A percentile compares a stretch with the other conserved stretches of the same genome.
Evolutionary conservation across 257 asterid genomes (phyloP).

Genomic region (Hygrophila difformis): DNA sequence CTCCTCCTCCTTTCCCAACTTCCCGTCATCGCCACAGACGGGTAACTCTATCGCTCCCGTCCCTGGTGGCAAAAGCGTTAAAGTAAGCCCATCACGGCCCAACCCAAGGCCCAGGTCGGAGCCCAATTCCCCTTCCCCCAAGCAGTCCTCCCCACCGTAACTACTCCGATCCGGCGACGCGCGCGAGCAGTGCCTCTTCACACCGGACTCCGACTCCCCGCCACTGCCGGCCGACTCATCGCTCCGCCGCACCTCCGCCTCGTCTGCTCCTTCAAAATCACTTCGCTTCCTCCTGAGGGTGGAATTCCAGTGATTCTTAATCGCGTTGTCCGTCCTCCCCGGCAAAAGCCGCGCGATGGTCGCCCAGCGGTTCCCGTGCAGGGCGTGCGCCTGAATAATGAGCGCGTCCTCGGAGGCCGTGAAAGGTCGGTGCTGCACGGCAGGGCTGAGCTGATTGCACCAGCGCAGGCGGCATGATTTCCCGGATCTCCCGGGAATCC

Average conservation of each 20-base stretch:
- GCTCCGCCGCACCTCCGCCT: conserved; percentile 17
- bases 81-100: conserved; percentile 33
- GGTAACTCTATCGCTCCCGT: conserved; percentile 11
- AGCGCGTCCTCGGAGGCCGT: conserved; percentile 42
- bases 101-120: too few relatives aligned
- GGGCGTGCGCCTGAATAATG: conserved; percentile 38
- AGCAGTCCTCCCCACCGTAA: conserved; percentile 21
- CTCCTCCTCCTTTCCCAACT: conserved; percentile 4
- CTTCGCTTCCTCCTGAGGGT: conserved; percentile 36
- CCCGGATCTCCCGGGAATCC: conserved; percentile 55
- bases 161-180: conserved; percentile 36
- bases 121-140: conserved; percentile 12
- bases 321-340: conserved; percentile 63
- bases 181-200: conserved; percentile 31
- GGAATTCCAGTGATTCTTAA: too few relatives aligned
- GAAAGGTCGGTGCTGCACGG: conserved; percentile 56
- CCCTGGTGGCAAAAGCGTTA: conserved; percentile 44
- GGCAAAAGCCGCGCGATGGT: conserved; percentile 51
- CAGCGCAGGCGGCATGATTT: conserved; percentile 68
- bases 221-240: conserved; percentile 25
- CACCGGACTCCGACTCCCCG: conserved; percentile 26
- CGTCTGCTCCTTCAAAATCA: background rate
- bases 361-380: conserved; percentile 59
- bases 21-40: conserved; percentile 12
- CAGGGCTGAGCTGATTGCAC: too few relatives aligned